Evolutionary conservation across 805 yeast species (phyloP), one percentile per base, ranked within the genome.

Genomic region (Sungouiozyma intestinalis): DNA sequence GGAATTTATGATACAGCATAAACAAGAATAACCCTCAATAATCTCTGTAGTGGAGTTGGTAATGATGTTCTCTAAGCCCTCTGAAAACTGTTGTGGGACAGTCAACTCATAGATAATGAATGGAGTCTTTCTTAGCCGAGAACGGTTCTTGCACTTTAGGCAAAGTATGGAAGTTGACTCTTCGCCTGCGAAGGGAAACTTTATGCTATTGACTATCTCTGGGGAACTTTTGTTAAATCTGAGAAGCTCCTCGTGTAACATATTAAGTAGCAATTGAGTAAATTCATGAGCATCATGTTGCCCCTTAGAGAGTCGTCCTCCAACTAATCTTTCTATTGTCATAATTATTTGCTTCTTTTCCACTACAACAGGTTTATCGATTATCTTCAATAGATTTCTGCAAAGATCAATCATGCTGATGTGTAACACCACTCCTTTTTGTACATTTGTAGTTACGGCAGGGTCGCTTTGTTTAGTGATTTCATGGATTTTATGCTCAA

Each of bases 251-350:
- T 70, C 71, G 40, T 81, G 78, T 40, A 92, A 65, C 0, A 90
- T 79, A 53, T 88, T 95, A 17, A 90, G 64, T 16, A 88, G 70
- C 40, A 85, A 63, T 57, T 86, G 95, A 24, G 90, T 73, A 48
- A 92, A 69, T 55, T 90, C 98, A 53, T 92, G 97, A 0, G 97
- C 96, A 64, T 90, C 98, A 55, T 90, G 95, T 60, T 92, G 98
- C 37, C 75, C 76, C 31, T 82, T 66, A 2, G 94, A 79, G 20
- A 92, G 79, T 48, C 75, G 77, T 3, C 88, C 79, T 42, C 78
- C 74, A 63, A 80, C 83, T 14, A 83, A 78, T 8, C 60, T 61
- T 54, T 90, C 97, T 40, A 92, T 63, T 9, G 76, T 79, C 40
- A 73, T 80, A 16, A 90, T 64, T 39, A 88, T 73, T 1, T 85